phyloP scores from a whole-genome alignment of 2,329 filamentous ascomycete species.

The Fusarium sp. region DNA sequence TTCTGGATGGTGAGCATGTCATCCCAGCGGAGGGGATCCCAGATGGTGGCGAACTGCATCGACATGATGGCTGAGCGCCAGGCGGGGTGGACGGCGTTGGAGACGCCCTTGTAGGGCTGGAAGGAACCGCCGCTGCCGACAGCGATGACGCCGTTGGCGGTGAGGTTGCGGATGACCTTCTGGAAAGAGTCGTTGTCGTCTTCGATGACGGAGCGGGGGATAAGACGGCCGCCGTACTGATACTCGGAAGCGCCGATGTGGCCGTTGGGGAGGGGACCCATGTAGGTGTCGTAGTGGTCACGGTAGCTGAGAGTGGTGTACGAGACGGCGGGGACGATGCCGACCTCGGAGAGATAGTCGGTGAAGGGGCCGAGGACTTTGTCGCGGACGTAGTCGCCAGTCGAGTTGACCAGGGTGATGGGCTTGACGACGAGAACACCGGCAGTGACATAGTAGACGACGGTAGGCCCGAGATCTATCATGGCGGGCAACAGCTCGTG shows the following conservation, averaged over 20 bases:
- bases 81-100: constrained; percentile 59
- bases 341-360: constrained; percentile 24
- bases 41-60: constrained; percentile 49
- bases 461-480: constrained; percentile 64
- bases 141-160: constrained; percentile 42
- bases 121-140: constrained; percentile 49
- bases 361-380: constrained; percentile 57
- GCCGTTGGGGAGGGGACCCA: constrained; percentile 58
- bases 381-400: constrained; percentile 56
- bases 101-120: constrained; percentile 35
- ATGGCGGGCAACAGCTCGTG: constrained; percentile 53
- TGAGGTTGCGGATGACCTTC: constrained; percentile 47
- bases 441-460: constrained; percentile 55
- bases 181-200: constrained; percentile 50
- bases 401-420: constrained; percentile 63
- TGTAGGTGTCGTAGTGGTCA: constrained; percentile 61
- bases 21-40: constrained; percentile 47
- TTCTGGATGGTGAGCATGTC: constrained; percentile 53
- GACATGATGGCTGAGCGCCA: constrained; percentile 58
- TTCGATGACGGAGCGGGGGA: constrained; percentile 56
- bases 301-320: constrained; percentile 50
- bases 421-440: constrained; percentile 59
- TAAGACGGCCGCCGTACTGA: constrained; percentile 60
- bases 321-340: constrained; percentile 33
- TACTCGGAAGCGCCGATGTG: constrained; percentile 50